A percentile compares a stretch with the other conserved stretches of the same genome.
phyloP scores from a whole-genome alignment of 768 basidiomycete species.

The Kondoa subrosea region DNA sequence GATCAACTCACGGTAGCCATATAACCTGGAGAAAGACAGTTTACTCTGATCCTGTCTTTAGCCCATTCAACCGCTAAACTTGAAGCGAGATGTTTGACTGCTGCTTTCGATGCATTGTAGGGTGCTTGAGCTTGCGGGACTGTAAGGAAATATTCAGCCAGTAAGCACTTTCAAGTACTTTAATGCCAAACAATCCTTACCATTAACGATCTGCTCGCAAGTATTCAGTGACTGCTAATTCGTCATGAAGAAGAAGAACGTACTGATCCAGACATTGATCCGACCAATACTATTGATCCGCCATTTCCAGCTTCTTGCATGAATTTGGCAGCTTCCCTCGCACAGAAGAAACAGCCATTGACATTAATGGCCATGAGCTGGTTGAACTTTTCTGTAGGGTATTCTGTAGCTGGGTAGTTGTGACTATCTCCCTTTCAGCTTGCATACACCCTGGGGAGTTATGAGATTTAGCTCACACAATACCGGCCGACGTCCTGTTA shows the following conservation, averaged over 20 bases:
- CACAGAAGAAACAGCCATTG: constrained; percentile 67
- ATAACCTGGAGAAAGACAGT: constrained; percentile 63
- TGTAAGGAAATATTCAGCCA: constrained; percentile 47
- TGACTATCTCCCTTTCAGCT: constrained; percentile 24
- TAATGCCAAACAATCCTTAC: constrained; percentile 78
- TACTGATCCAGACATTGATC: constrained; percentile 84
- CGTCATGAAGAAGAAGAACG: constrained; percentile 47
- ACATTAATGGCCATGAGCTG: constrained; percentile 82
- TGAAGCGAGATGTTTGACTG: constrained; percentile 84
- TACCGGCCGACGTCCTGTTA: constrained; percentile 51
- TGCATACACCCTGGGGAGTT: neutral
- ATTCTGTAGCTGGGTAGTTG: constrained; percentile 32
- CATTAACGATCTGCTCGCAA: constrained; percentile 84
- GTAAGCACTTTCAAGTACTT: constrained; percentile 67
- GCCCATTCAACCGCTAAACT: constrained; percentile 95
- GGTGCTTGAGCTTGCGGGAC: constrained; percentile 85
- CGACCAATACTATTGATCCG: constrained; percentile 44
- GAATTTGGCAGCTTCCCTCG: constrained; percentile 75
- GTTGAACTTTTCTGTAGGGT: constrained; percentile 70
- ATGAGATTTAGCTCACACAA: constrained; percentile 26
- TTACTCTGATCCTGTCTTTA: constrained; percentile 45
- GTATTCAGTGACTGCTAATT: constrained; percentile 97
- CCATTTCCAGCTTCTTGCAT: constrained; percentile 70
- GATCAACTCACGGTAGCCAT: constrained; percentile 57
- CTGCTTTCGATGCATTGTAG: constrained; percentile 90